These are phyloP conservation scores for Puccinia triticina DNA, from an alignment of 1,284 basidiomycete species.

Conservation along the genomic window DNA sequence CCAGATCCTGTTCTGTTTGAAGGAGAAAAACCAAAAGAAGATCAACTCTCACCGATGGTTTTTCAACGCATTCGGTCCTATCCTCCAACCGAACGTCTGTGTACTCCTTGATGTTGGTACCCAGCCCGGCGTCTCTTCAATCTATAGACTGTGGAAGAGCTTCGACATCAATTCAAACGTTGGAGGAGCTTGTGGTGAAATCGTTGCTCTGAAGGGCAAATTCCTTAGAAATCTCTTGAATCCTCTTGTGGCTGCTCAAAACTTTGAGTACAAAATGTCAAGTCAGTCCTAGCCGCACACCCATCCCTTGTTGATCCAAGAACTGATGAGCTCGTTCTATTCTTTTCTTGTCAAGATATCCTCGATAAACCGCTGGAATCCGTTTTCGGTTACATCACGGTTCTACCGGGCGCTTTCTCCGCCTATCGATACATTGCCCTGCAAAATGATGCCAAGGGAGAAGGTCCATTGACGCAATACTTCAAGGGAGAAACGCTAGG, in stretches of 20 bases:
- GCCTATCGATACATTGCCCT: conserved; percentile 79
- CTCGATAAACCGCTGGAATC: conserved; percentile 71
- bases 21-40: conserved; percentile 89
- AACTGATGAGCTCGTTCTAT: background rate
- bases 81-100: conserved; percentile 76
- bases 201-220: conserved; percentile 86
- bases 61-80: conserved; percentile 61
- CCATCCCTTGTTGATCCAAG: background rate
- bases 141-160: conserved; percentile 95
- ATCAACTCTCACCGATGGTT: conserved; percentile 70
- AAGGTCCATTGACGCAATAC: conserved; percentile 89
- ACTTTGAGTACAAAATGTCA: conserved; percentile 97
- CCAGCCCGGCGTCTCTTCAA: conserved; percentile 81
- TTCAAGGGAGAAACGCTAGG: conserved; percentile 88
- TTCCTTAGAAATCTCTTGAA: conserved; percentile 76
- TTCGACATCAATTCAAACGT: conserved; percentile 95
- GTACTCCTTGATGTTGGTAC: conserved; percentile 93
- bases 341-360: conserved; percentile 24
- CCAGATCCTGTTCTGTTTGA: conserved; percentile 90
- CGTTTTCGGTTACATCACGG: conserved; percentile 85
- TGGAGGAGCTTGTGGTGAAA: conserved; percentile 95
- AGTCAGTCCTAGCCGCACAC: conserved; percentile 45
- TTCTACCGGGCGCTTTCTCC: conserved; percentile 88
- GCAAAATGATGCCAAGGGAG: conserved; percentile 78
- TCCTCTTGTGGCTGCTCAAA: conserved; percentile 84